These are phyloP conservation scores for Spergularia azorica DNA, from an alignment of 179 eudicot species.

Conservation along the genomic window DNA sequence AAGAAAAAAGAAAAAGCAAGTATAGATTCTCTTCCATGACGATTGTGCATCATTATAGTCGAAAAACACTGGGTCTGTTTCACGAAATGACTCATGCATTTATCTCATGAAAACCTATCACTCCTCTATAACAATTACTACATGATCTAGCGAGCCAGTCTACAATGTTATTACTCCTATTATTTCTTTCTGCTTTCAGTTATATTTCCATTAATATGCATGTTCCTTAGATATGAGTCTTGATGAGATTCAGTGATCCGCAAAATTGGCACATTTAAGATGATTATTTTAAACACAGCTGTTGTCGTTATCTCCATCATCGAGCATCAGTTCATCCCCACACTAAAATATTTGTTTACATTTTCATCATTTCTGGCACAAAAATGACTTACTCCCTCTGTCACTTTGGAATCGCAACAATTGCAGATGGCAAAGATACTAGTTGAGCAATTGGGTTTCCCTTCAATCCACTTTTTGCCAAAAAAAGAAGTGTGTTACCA, in stretches of 20 bases:
- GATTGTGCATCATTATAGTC: background rate
- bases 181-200: background rate
- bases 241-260: background rate
- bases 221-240: background rate
- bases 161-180: background rate
- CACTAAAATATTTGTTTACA: no score
- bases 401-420: no score
- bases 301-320: no score
- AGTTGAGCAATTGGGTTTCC: background rate
- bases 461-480: background rate
- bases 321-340: no score
- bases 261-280: background rate
- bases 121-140: background rate
- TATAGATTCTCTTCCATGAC: background rate
- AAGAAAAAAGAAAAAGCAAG: background rate
- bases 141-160: background rate
- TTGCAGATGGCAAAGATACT: no score
- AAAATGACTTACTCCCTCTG: no score
- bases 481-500: no score
- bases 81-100: background rate
- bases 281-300: background rate
- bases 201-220: background rate
- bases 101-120: background rate
- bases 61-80: background rate
- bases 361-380: no score